These are phyloP conservation scores for Malassezia caprae DNA, from an alignment of 1,284 basidiomycete species.

Conservation along the genomic window DNA sequence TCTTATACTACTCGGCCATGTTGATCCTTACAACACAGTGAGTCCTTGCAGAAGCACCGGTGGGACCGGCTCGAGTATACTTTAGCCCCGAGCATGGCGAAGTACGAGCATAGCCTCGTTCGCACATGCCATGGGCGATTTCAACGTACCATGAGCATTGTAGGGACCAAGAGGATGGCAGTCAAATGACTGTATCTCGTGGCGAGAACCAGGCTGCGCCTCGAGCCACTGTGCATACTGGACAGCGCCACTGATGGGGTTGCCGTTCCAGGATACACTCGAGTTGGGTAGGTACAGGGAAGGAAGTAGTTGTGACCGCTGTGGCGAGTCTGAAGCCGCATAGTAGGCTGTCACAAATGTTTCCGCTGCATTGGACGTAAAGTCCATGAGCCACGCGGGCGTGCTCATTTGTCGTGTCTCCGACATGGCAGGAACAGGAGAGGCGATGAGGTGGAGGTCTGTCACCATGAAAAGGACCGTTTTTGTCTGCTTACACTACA, in stretches of 20 bases:
- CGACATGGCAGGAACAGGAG: neutral
- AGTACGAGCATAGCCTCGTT: neutral
- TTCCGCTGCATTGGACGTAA: conserved; percentile 41
- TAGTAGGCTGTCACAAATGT: conserved; percentile 46
- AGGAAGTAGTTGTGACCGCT: conserved; percentile 33
- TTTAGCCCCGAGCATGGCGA: conserved; percentile 7
- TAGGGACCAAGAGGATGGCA: conserved; percentile 37
- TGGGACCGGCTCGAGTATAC: neutral
- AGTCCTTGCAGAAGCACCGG: conserved; percentile 19
- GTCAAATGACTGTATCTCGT: conserved; percentile 43
- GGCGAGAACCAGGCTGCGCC: conserved; percentile 39
- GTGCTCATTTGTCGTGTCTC: neutral
- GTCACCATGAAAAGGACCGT: neutral
- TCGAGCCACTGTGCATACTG: conserved; percentile 35
- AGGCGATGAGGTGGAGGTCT: neutral
- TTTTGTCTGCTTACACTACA: conserved; percentile 17
- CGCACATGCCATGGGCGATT: conserved; percentile 1
- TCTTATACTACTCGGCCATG: conserved; percentile 35
- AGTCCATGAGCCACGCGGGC: conserved; percentile 26
- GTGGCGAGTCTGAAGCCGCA: conserved; percentile 42
- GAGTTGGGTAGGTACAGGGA: conserved; percentile 39
- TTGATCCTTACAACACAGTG: conserved; percentile 9
- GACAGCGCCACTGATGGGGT: conserved; percentile 38
- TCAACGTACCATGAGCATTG: conserved; percentile 21
- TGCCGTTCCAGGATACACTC: conserved; percentile 46